These are phyloP conservation scores for Cyclostephanos tholiformis DNA, from an alignment of 108 stramenopile genomes.

Conservation along the genomic window DNA sequence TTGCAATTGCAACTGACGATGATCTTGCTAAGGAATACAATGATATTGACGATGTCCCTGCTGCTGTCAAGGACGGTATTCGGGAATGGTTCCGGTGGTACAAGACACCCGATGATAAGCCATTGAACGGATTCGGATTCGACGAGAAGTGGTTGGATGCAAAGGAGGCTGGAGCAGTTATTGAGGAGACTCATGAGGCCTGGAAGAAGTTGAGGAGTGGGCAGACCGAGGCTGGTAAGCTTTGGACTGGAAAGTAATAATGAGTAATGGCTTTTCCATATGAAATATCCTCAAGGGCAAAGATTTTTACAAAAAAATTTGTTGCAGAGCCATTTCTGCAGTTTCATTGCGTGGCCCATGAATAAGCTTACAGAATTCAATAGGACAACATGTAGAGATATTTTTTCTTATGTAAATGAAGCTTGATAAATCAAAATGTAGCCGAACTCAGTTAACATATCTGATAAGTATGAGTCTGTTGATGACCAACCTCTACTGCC, in stretches of 20 bases:
- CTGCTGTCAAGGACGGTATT: slow-evolving; percentile 91
- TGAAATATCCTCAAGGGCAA: background rate
- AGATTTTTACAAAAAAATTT: background rate
- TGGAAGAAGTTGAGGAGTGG: slow-evolving; percentile 94
- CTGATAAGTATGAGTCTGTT: no score
- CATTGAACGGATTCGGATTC: slow-evolving; percentile 97
- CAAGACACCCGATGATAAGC: slow-evolving; percentile 99
- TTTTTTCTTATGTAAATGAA: no score
- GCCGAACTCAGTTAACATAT: no score
- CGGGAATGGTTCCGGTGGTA: slow-evolving; percentile 99
- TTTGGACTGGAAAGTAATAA: slow-evolving; percentile 63
- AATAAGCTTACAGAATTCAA: no score
- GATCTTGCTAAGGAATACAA: slow-evolving; percentile 95
- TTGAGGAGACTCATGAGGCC: slow-evolving; percentile 96
- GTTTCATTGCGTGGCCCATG: background rate
- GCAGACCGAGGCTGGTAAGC: slow-evolving; percentile 83
- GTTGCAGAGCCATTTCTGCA: background rate
- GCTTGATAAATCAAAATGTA: no score
- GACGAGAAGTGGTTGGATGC: slow-evolving; percentile 95
- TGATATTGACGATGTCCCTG: slow-evolving; percentile 96
- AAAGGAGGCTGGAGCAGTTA: slow-evolving; percentile 83
- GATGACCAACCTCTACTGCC: no score
- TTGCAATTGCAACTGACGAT: slow-evolving; percentile 93
- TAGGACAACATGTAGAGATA: no score
- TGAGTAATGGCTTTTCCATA: background rate